These are phyloP conservation scores for Umbelopsis sp. DNA, from an alignment of 192 early-diverging fungal genomes.

Conservation along the genomic window DNA sequence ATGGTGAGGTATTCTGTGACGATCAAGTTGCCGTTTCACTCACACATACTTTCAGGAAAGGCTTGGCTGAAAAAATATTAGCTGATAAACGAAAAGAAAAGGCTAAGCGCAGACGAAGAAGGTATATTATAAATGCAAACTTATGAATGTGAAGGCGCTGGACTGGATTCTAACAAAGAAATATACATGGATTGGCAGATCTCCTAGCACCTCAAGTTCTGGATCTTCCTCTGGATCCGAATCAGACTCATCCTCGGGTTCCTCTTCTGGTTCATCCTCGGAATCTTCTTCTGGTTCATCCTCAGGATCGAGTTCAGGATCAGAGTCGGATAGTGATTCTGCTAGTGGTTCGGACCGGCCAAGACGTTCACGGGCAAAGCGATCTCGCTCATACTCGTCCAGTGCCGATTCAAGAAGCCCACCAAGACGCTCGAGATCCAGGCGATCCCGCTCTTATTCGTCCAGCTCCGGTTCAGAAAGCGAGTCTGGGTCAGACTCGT, in stretches of 20 bases:
- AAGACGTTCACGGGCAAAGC: conserved; percentile 8
- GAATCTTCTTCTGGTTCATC: conserved; percentile 21
- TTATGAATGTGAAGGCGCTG: too few species aligned
- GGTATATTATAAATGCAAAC: background rate
- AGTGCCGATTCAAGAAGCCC: conserved; percentile 17
- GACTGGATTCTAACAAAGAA: too few species aligned
- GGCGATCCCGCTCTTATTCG: conserved; percentile 22
- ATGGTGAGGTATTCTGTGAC: background rate
- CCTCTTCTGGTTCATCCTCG: conserved; percentile 22
- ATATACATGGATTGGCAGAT: too few species aligned
- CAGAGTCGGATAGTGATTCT: conserved; percentile 12
- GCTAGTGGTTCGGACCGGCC: conserved; percentile 8
- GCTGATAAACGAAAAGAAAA: conserved; percentile 46
- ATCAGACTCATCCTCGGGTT: conserved; percentile 13
- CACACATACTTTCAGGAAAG: conserved; percentile 29
- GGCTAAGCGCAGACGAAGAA: conserved; percentile 27
- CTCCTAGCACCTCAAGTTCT: background rate
- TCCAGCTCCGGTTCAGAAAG: conserved; percentile 23
- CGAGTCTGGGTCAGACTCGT: background rate
- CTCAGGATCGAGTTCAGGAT: conserved; percentile 26
- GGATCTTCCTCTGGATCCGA: conserved; percentile 20
- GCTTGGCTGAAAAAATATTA: conserved; percentile 52
- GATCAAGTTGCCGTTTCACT: background rate
- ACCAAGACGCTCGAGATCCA: too few species aligned
- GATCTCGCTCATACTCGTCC: conserved; percentile 29